Evolutionary conservation across 2,329 filamentous ascomycete genomes (phyloP).

Genomic region (Monosporascus ibericus): DNA sequence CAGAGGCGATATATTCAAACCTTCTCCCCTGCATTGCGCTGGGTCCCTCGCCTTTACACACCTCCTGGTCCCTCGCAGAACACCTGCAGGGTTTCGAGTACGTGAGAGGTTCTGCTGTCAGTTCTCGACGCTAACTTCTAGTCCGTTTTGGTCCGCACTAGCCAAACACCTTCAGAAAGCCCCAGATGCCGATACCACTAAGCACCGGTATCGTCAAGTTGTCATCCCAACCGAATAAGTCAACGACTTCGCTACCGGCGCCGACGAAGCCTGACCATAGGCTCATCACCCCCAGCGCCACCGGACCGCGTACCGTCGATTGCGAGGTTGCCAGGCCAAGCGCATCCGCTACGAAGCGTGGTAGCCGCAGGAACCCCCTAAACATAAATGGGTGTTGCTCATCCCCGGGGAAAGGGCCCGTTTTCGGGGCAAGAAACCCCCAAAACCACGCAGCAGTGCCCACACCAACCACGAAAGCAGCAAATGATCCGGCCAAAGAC

Average conservation of each 20-base stretch:
- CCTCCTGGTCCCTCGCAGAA: slow-evolving; percentile 7
- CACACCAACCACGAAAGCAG: slow-evolving; percentile 79
- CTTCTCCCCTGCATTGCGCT: background rate
- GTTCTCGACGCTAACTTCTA: slow-evolving; percentile 8
- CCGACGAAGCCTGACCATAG: slow-evolving; percentile 84
- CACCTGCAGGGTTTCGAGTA: slow-evolving; percentile 17
- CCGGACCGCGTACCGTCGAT: slow-evolving; percentile 58
- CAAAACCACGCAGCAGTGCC: slow-evolving; percentile 80
- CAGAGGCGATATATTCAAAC: background rate
- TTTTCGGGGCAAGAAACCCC: slow-evolving; percentile 71
- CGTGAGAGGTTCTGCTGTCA: slow-evolving; percentile 6
- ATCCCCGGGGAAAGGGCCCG: slow-evolving; percentile 63
- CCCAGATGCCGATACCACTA: slow-evolving; percentile 83
- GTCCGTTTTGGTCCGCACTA: slow-evolving; percentile 25
- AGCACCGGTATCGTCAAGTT: slow-evolving; percentile 94
- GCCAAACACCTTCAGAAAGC: slow-evolving; percentile 83
- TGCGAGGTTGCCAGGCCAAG: slow-evolving; percentile 56
- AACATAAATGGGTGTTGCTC: slow-evolving; percentile 73
- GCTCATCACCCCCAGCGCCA: slow-evolving; percentile 76
- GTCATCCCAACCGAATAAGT: slow-evolving; percentile 92
- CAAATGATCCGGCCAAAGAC: slow-evolving; percentile 81
- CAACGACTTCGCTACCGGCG: slow-evolving; percentile 81
- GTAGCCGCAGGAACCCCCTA: slow-evolving; percentile 67
- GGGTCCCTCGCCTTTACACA: background rate
- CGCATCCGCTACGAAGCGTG: slow-evolving; percentile 47